Base-by-base conservation (phyloP, 1,139 yeast species). In the Pneumocystis murina region DNA sequence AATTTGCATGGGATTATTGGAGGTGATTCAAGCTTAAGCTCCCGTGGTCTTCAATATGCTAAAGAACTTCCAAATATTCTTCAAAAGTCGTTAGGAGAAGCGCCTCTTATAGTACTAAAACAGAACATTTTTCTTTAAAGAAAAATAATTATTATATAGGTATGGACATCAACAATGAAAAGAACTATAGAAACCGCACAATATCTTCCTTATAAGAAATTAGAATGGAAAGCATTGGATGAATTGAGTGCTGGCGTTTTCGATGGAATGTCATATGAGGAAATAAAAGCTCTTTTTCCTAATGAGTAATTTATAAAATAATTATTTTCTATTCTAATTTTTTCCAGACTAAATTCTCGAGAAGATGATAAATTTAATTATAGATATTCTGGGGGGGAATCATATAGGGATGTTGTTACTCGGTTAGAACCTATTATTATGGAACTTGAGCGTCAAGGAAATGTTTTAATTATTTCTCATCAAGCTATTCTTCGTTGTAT, bases 401-500 rank as follows among this genome's bases (percentile, higher is more conserved):
- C 95, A 10, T 92, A 92, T 74, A 83, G 96, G 66, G 98, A 92
- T 75, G 98, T 91, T 4, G 86, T 92, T 70, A 88, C 91, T 68
- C 80, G 98, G 66, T 78, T 92, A 66, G 79, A 96, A 65, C 95
- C 97, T 0, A 82, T 92, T 54, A 91, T 92, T 68, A 90, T 91
- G 14, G 98, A 92, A 73, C 80, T 92, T 62, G 98, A 92, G 75
- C 84, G 97, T 67, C 97, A 92, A 75, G 98, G 92, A 70, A 91
- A 92, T 73, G 90, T 92, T 64, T 79, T 94, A 73, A 92, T 92
- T 68, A 94, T 94, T 59, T 94, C 98, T 17, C 99, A 92, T 73
- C 99, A 92, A 76, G 98, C 98, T 0, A 97, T 92, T 30, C 79
- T 92, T 70, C 82, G 99, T 71, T 92, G 99, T 74, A 85, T 92